phyloP scores from a whole-genome alignment of 2,329 filamentous ascomycete species.

The Waltergamsia citrina region DNA sequence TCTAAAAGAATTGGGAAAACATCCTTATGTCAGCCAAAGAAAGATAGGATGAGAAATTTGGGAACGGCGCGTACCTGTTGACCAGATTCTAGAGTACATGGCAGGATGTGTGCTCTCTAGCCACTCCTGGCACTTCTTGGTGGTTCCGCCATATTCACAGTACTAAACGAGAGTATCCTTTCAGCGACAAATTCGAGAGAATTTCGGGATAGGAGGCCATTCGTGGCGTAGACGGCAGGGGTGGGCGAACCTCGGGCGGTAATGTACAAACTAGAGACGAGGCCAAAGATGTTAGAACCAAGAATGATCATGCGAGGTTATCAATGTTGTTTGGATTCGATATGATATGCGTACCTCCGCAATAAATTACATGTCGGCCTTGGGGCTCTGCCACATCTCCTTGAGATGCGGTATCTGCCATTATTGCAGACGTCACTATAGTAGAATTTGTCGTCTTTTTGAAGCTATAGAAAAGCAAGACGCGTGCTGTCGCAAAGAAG shows the following conservation, averaged over 20 bases:
- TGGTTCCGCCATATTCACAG: slow-evolving; percentile 95
- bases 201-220: slow-evolving; percentile 4
- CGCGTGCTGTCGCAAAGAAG: slow-evolving; percentile 14
- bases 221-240: slow-evolving; percentile 4
- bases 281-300: not conserved
- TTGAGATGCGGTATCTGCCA: slow-evolving; percentile 42
- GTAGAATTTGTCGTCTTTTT: slow-evolving; percentile 1
- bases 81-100: slow-evolving; percentile 76
- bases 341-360: slow-evolving; percentile 41
- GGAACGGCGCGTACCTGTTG: slow-evolving; percentile 51
- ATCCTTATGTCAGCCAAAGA: not conserved
- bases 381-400: slow-evolving; percentile 42
- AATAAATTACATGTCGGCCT: slow-evolving; percentile 43
- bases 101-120: slow-evolving; percentile 64
- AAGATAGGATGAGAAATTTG: slow-evolving; percentile 1
- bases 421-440: slow-evolving; percentile 16
- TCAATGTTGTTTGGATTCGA: not conserved
- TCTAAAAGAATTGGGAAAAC: slow-evolving; percentile 34
- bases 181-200: not conserved
- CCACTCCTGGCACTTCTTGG: slow-evolving; percentile 97
- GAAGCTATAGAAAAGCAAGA: slow-evolving; percentile 15
- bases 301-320: slow-evolving; percentile 3
- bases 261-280: slow-evolving; percentile 51
- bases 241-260: slow-evolving; percentile 48
- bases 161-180: slow-evolving; percentile 52